phyloP scores from a whole-genome alignment of 306 rosid genomes.

The Lablab purpureus region DNA sequence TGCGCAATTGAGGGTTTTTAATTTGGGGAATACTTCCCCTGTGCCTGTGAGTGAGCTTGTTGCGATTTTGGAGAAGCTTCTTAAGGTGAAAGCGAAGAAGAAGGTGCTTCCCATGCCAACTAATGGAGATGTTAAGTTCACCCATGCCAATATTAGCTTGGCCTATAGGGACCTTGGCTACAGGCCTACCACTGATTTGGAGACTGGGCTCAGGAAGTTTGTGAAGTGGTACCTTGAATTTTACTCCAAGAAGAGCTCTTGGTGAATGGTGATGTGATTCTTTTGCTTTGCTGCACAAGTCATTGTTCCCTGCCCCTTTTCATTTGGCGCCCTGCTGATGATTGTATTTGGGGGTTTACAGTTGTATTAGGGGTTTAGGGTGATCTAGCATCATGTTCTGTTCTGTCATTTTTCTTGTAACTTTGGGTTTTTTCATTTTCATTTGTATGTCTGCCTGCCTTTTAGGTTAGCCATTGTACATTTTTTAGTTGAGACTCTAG shows the following conservation, averaged over 20 bases:
- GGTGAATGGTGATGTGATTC: constrained; percentile 55
- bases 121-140: constrained; percentile 86
- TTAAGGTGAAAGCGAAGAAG: constrained; percentile 80
- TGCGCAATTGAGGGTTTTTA: constrained; percentile 81
- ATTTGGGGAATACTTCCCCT: constrained; percentile 85
- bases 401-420: constrained; percentile 40
- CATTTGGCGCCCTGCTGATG: constrained; percentile 28
- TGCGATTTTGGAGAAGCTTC: constrained; percentile 78
- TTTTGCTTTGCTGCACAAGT: constrained; percentile 30
- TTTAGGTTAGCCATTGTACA: constrained; percentile 68
- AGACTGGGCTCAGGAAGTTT: constrained; percentile 82
- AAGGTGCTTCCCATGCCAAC: constrained; percentile 74
- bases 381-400: constrained; percentile 44
- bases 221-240: constrained; percentile 77
- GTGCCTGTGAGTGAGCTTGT: constrained; percentile 83
- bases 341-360: constrained; percentile 42
- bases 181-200: constrained; percentile 74
- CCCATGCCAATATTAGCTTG: constrained; percentile 84
- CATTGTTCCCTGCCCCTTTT: constrained; percentile 29
- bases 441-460: constrained; percentile 46
- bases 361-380: constrained; percentile 35
- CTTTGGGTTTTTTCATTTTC: constrained; percentile 44
- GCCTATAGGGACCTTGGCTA: constrained; percentile 77
- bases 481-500: constrained; percentile 63
- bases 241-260: constrained; percentile 65